Evolutionary conservation across 2,329 filamentous ascomycete species (phyloP).

Genomic region (Fusarium poae): DNA sequence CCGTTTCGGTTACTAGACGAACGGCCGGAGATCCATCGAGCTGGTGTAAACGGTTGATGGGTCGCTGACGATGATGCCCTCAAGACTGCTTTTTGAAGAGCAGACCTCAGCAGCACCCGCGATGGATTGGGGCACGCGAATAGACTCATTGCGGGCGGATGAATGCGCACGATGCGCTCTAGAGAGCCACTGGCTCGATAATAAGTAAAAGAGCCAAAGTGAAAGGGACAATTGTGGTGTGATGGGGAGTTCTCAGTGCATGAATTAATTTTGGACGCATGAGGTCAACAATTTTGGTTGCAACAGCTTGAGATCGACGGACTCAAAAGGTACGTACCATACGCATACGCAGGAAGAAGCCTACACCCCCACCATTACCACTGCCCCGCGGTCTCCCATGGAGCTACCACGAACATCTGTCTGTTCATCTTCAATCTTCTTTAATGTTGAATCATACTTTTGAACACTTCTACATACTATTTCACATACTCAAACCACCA

Average conservation of each 20-base stretch:
- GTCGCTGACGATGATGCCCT: slow-evolving; percentile 31
- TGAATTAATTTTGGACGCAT: slow-evolving; percentile 47
- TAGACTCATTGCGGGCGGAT: slow-evolving; percentile 47
- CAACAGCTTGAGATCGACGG: slow-evolving; percentile 19
- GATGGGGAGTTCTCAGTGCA: slow-evolving; percentile 40
- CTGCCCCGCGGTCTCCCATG: slow-evolving; percentile 33
- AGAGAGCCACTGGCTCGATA: slow-evolving; percentile 41
- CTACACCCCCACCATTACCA: slow-evolving; percentile 41
- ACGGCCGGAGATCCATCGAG: slow-evolving; percentile 44
- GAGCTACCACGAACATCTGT: slow-evolving; percentile 10
- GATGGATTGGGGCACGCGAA: slow-evolving; percentile 50
- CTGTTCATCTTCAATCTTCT: slow-evolving; percentile 3
- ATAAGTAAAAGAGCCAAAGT: slow-evolving; percentile 35
- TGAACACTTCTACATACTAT: neutral
- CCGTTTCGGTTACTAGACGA: slow-evolving; percentile 19
- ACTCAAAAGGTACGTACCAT: slow-evolving; percentile 37
- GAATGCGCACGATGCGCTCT: slow-evolving; percentile 46
- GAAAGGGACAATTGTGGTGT: slow-evolving; percentile 32
- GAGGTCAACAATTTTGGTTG: slow-evolving; percentile 43
- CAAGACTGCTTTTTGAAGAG: slow-evolving; percentile 46
- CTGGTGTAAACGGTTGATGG: slow-evolving; percentile 40
- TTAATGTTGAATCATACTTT: neutral
- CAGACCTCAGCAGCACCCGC: slow-evolving; percentile 49
- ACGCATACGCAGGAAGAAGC: slow-evolving; percentile 28
- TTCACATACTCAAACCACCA: neutral